These are phyloP conservation scores for Alternaria sp. DNA, from an alignment of 2,329 filamentous ascomycete species.

Conservation along the genomic window DNA sequence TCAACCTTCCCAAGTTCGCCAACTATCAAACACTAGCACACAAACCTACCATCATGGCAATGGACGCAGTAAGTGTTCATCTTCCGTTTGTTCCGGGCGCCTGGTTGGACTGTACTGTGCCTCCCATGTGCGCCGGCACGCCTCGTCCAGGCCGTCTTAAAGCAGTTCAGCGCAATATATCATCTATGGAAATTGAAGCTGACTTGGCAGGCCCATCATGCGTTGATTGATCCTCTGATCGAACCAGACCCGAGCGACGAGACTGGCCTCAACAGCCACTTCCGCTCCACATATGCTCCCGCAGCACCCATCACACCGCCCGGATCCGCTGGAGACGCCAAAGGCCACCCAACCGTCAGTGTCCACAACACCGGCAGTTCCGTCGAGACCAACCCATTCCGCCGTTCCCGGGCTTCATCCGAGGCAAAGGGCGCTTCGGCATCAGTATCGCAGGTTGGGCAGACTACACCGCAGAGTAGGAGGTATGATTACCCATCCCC, in stretches of 20 bases:
- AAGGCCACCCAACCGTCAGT: constrained; percentile 29
- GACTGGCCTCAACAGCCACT: constrained; percentile 67
- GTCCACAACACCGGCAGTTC: constrained; percentile 47
- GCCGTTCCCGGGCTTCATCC: constrained; percentile 42
- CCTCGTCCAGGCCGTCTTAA: neutral
- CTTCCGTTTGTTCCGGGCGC: neutral
- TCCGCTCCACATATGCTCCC: constrained; percentile 55
- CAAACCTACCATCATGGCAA: neutral
- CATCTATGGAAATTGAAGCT: neutral
- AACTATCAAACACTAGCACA: constrained; percentile 1
- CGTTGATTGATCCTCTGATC: constrained; percentile 72
- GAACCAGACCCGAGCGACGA: constrained; percentile 72
- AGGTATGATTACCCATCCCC: constrained; percentile 56
- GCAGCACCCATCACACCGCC: constrained; percentile 42
- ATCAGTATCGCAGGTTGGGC: constrained; percentile 20
- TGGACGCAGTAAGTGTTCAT: constrained; percentile 15
- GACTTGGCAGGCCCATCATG: constrained; percentile 63
- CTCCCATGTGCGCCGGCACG: neutral
- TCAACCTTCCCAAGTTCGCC: neutral
- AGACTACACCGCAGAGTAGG: constrained; percentile 28
- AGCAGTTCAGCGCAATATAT: neutral
- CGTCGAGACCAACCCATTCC: constrained; percentile 54
- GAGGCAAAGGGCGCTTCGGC: constrained; percentile 33
- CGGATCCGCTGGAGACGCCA: constrained; percentile 34
- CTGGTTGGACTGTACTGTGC: neutral